Evolutionary conservation across 2,329 filamentous ascomycete species (phyloP).

Genomic region (Scedosporium boydii): DNA sequence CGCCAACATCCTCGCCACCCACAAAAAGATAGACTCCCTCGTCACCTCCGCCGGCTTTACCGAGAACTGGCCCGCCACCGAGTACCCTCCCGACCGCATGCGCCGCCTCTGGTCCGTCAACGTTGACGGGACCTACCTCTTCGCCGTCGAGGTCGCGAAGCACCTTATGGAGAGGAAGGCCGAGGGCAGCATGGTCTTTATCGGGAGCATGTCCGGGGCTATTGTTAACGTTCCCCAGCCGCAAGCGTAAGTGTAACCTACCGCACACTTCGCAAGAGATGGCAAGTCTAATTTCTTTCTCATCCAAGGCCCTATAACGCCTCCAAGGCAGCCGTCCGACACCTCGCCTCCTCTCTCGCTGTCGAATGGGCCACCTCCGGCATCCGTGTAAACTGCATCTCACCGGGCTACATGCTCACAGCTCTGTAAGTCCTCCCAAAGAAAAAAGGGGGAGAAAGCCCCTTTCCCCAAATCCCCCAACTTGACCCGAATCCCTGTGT

Average conservation of each 20-base stretch:
- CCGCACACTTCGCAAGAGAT: neutral
- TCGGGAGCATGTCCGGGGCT: conserved; percentile 73
- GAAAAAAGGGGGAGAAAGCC: neutral
- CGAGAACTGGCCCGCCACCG: conserved; percentile 87
- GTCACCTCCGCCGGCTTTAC: conserved; percentile 96
- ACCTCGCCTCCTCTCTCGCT: conserved; percentile 70
- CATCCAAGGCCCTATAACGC: conserved; percentile 60
- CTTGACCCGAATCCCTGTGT: neutral
- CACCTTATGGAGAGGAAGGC: conserved; percentile 63
- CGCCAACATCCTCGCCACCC: conserved; percentile 37
- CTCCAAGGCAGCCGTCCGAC: conserved; percentile 73
- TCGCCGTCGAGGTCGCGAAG: conserved; percentile 62
- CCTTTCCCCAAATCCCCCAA: neutral
- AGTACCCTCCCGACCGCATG: conserved; percentile 82
- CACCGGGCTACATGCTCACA: conserved; percentile 80
- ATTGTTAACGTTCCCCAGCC: conserved; percentile 83
- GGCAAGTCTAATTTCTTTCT: neutral
- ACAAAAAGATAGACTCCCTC: conserved; percentile 80
- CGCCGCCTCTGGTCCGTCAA: conserved; percentile 72
- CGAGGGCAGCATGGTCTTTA: conserved; percentile 65
- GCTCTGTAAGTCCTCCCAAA: conserved; percentile 47
- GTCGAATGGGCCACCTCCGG: conserved; percentile 76
- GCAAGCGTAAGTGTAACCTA: conserved; percentile 35
- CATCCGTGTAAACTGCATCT: conserved; percentile 79
- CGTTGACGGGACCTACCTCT: conserved; percentile 68